Evolutionary conservation across 2,329 filamentous ascomycete species (phyloP), one percentile per base, ranked within the genome.

Genomic region (Aspergillus fumigatiaffinis): DNA sequence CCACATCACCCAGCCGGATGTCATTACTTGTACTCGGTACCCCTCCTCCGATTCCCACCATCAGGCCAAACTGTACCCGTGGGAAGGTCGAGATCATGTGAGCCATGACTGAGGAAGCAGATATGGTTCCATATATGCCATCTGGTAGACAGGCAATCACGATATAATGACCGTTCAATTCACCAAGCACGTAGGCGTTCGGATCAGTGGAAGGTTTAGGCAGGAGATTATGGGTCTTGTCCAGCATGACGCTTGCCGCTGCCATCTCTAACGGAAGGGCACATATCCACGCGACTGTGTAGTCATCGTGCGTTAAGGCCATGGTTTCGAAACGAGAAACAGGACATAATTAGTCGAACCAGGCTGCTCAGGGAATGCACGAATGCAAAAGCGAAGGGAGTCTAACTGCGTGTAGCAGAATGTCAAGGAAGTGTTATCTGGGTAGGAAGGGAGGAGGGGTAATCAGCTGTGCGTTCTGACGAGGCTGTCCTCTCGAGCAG

Each of bases 1-100:
- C 66, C 3, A 68, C 56, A 57, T 68, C 64, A 3, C 66, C 63
- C 2, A 67, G 50, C 3, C 58, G 58, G 50, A 68, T 61, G 23
- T 63, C 57, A 2, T 46, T 42, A 0, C 5, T 47, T 4, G 52
- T 48, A 3, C 26, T 51, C 0, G 61, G 63, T 4, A 59, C 59
- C 0, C 63, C 63, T 4, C 60, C 61, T 41, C 57, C 57, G 14
- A 63, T 54, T 1, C 61, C 61, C 10, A 61, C 60, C 48, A 61
- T 61, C 35, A 60, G 10, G 7, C 32, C 54, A 42, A 59, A 57
- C 23, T 47, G 32, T 14, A 47, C 23, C 9, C 4, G 38, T 17
- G 38, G 26, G 26, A 55, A 55, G 12, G 41, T 42, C 14, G 41
- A 42, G 14, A 10, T 26, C 38, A 35, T 55, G 41, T 17, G 25